Evolutionary conservation across 106 monocot genomes (phyloP).

Genomic region (Hemerocallis citrina): DNA sequence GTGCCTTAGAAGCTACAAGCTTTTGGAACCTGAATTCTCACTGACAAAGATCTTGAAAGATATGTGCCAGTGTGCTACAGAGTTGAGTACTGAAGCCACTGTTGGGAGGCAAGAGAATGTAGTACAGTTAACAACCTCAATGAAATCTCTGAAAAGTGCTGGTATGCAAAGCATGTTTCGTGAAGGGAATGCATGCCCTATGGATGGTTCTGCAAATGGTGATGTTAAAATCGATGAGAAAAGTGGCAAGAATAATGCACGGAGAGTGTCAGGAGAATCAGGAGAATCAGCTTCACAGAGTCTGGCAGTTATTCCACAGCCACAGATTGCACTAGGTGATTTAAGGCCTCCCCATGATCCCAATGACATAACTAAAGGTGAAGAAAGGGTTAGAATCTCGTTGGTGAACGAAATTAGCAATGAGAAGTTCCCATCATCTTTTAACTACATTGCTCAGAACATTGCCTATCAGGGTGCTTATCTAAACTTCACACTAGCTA

Average conservation of each 20-base stretch:
- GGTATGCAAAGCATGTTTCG: neutral
- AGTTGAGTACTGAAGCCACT: too few relatives aligned
- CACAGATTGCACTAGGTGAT: conserved; percentile 23
- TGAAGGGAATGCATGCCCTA: conserved; percentile 7
- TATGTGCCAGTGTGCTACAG: too few relatives aligned
- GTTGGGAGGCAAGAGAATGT: too few relatives aligned
- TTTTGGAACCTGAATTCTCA: too few relatives aligned
- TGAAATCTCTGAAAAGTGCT: conserved; percentile 10
- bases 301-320: conserved; percentile 11
- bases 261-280: neutral
- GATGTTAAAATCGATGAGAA: too few relatives aligned
- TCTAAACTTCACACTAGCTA: conserved; percentile 74
- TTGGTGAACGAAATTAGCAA: conserved; percentile 42
- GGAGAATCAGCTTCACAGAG: conserved; percentile 12
- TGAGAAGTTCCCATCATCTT: conserved; percentile 41
- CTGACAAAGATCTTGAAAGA: too few relatives aligned
- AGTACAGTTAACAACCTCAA: conserved; percentile 13
- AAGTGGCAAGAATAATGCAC: neutral
- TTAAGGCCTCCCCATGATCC: conserved; percentile 49
- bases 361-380: conserved; percentile 69
- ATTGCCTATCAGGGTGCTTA: conserved; percentile 68
- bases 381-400: conserved; percentile 69
- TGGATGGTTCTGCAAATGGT: conserved; percentile 7
- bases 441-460: conserved; percentile 69
- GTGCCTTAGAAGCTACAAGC: too few relatives aligned